phyloP scores from a whole-genome alignment of 1,284 basidiomycete species.

The Cystobasidiaceae sp. region DNA sequence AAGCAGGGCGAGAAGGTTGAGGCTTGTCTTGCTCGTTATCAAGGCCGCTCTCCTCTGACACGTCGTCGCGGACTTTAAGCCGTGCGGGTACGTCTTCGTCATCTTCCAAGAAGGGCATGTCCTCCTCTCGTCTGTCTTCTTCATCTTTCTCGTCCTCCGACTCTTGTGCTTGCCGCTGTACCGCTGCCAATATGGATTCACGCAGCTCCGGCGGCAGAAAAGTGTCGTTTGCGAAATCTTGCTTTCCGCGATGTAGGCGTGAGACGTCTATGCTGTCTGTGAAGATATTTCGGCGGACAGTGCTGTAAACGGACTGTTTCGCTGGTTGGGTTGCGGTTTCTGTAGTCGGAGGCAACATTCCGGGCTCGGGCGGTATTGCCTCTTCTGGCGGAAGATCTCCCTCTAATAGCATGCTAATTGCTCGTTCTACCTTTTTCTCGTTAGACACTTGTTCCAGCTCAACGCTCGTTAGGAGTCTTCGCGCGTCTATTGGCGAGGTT shows the following conservation, averaged over 20 bases:
- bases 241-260: slow-evolving; percentile 10
- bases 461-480: not conserved
- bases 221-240: slow-evolving; percentile 15
- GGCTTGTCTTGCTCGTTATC: slow-evolving; percentile 1
- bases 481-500: not conserved
- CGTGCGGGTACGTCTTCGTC: not conserved
- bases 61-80: slow-evolving; percentile 18
- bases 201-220: slow-evolving; percentile 15
- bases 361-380: not conserved
- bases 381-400: not conserved
- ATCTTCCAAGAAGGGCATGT: not conserved
- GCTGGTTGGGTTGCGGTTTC: not conserved
- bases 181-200: slow-evolving; percentile 13
- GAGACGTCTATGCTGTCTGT: slow-evolving; percentile 8
- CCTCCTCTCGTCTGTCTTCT: slow-evolving; percentile 6
- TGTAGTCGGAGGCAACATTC: not conserved
- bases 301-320: not conserved
- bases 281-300: slow-evolving; percentile 14
- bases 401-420: slow-evolving; percentile 17
- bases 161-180: slow-evolving; percentile 11
- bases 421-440: slow-evolving; percentile 10
- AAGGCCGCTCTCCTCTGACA: slow-evolving; percentile 21
- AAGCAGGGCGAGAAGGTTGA: not conserved
- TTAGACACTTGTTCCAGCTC: slow-evolving; percentile 2
- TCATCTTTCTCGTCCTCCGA: slow-evolving; percentile 12